Evolutionary conservation across 2,329 filamentous ascomycete species (phyloP), one percentile per base, ranked within the genome.

Genomic region (Elsinoe ampelina): DNA sequence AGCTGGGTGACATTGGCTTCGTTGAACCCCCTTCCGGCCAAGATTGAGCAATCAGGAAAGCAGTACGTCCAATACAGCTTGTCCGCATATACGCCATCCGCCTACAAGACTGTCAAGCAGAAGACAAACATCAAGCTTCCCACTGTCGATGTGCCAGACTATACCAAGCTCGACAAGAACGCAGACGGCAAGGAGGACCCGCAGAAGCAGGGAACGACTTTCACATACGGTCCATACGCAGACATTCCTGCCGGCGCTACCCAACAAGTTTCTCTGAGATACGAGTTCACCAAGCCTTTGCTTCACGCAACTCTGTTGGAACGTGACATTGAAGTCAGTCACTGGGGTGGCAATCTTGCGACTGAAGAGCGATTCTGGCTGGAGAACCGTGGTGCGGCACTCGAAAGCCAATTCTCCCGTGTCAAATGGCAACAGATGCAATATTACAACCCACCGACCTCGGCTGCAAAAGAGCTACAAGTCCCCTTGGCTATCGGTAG

Each of bases 331-430:
- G 93, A 98, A 71, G 86, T 98, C 65, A 95, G 89, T 69, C 93
- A 97, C 73, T 98, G 93, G 93, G 93, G 93, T 63, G 93, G 93
- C 61, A 98, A 98, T 69, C 74, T 97, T 55, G 93, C 93, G 1
- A 89, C 91, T 51, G 93, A 98, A 74, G 93, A 98, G 75, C 83
- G 89, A 58, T 96, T 95, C 74, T 89, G 86, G 71, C 79, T 97
- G 63, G 82, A 82, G 66, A 92, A 98, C 77, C 83, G 86, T 61
- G 93, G 87, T 61, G 95, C 93, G 51, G 85, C 87, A 36, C 70
- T 79, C 20, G 76, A 77, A 65, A 73, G 75, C 64, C 74, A 77
- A 61, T 78, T 78, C 68, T 73, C 69, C 48, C 75, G 75, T 47
- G 73, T 77, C 19, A 64, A 72, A 57, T 78, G 73, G 71, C 73